Percentiles rank a stretch among this genome's conserved stretches.
phyloP scores from a whole-genome alignment of 352 stramenopile species.

The Thalassiosira livingstoniorum region DNA sequence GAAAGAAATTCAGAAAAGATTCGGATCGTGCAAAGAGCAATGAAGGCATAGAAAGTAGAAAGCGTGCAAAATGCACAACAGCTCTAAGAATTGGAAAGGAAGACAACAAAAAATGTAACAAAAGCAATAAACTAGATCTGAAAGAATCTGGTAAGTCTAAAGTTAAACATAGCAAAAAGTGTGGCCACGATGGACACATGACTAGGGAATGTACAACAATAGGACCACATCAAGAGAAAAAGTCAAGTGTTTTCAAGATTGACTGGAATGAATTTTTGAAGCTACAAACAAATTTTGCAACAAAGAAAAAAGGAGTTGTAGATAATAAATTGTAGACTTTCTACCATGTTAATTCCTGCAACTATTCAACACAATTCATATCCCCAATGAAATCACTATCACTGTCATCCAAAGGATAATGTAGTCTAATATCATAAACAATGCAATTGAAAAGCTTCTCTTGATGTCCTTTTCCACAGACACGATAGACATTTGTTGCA shows the following conservation, averaged over 20 bases:
- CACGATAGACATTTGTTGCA: conserved; percentile 18
- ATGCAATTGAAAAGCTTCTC: conserved; percentile 6
- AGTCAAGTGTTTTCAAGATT: not conserved
- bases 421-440: not conserved
- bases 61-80: not conserved
- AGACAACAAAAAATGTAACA: not conserved
- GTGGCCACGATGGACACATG: not conserved
- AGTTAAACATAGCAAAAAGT: conserved; percentile 2
- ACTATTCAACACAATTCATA: not conserved
- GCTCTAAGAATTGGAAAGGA: conserved; percentile 7
- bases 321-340: conserved; percentile 2
- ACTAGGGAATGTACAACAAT: not conserved
- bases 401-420: not conserved
- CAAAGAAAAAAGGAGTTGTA: not conserved
- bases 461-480: conserved; percentile 5
- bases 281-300: conserved; percentile 9
- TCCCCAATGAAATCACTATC: not conserved
- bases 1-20: not conserved
- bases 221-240: conserved; percentile 1
- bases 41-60: not conserved
- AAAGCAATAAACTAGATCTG: not conserved
- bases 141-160: not conserved
- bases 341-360: not conserved
- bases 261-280: not conserved
- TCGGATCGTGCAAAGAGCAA: not conserved